phyloP scores from a whole-genome alignment of 495 filamentous ascomycete species.

The Amorphotheca resinae region DNA sequence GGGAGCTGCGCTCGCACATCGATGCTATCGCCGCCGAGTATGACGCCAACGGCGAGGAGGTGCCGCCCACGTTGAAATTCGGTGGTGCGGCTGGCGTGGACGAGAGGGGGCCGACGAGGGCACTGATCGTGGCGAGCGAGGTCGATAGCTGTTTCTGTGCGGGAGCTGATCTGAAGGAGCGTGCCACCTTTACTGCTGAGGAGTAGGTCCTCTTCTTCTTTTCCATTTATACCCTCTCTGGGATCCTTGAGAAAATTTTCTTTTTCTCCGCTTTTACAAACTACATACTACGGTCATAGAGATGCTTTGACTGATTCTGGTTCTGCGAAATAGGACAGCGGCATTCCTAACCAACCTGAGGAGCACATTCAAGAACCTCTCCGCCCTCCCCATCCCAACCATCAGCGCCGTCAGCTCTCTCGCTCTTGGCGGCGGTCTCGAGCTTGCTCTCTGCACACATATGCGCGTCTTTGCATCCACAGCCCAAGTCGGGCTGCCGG shows the following conservation, averaged over 20 bases:
- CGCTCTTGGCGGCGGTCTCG: conserved; percentile 85
- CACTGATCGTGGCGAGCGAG: conserved; percentile 65
- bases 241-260: too few relatives aligned
- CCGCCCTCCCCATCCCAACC: conserved; percentile 70
- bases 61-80: conserved; percentile 24
- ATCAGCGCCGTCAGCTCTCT: conserved; percentile 69
- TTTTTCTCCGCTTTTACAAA: too few relatives aligned
- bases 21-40: conserved; percentile 55
- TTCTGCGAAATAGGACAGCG: conserved; percentile 41
- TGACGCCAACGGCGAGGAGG: conserved; percentile 38
- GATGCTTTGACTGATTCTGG: neutral
- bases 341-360: conserved; percentile 68
- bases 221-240: neutral
- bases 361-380: conserved; percentile 52
- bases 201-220: conserved; percentile 35
- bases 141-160: conserved; percentile 80
- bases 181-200: conserved; percentile 55
- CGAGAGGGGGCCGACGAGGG: conserved; percentile 49
- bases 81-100: conserved; percentile 29
- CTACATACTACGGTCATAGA: too few relatives aligned
- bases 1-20: conserved; percentile 56
- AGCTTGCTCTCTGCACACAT: conserved; percentile 75
- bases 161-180: conserved; percentile 87
- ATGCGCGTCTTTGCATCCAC: conserved; percentile 70
- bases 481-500: conserved; percentile 68